phyloP scores from a whole-genome alignment of 768 basidiomycete genomes.

The Candolleomyces efflorescens region DNA sequence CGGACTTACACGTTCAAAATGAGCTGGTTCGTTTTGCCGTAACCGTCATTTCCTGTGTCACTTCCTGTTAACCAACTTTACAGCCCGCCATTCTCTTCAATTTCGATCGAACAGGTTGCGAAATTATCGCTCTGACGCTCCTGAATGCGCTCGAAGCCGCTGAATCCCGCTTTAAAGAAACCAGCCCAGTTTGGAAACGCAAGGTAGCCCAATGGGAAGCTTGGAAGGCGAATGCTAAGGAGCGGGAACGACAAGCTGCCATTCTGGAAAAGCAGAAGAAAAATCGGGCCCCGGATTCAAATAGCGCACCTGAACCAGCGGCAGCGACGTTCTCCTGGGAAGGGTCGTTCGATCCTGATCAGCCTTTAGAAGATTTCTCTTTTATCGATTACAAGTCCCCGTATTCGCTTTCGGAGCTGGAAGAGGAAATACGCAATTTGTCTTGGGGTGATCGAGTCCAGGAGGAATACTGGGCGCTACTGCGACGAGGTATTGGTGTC shows the following conservation, averaged over 20 bases:
- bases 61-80: neutral
- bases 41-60: neutral
- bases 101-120: slow-evolving; percentile 59
- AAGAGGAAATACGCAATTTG: slow-evolving; percentile 41
- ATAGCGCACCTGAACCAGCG: slow-evolving; percentile 4
- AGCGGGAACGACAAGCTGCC: slow-evolving; percentile 41
- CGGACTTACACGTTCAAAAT: slow-evolving; percentile 51
- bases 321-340: slow-evolving; percentile 36
- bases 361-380: slow-evolving; percentile 56
- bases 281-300: slow-evolving; percentile 20
- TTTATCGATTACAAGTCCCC: slow-evolving; percentile 43
- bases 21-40: slow-evolving; percentile 46
- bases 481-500: slow-evolving; percentile 60
- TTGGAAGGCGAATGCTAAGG: slow-evolving; percentile 44
- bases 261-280: slow-evolving; percentile 36
- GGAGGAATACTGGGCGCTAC: slow-evolving; percentile 42
- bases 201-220: slow-evolving; percentile 49
- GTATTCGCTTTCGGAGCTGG: slow-evolving; percentile 44
- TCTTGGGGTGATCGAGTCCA: slow-evolving; percentile 26
- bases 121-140: slow-evolving; percentile 43
- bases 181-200: slow-evolving; percentile 41
- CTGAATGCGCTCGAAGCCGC: slow-evolving; percentile 29
- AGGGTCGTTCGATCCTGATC: slow-evolving; percentile 50
- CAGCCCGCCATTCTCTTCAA: slow-evolving; percentile 68
- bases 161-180: slow-evolving; percentile 47